phyloP scores from a whole-genome alignment of 805 yeast genomes.

The Wickerhamiella domercqiae region DNA sequence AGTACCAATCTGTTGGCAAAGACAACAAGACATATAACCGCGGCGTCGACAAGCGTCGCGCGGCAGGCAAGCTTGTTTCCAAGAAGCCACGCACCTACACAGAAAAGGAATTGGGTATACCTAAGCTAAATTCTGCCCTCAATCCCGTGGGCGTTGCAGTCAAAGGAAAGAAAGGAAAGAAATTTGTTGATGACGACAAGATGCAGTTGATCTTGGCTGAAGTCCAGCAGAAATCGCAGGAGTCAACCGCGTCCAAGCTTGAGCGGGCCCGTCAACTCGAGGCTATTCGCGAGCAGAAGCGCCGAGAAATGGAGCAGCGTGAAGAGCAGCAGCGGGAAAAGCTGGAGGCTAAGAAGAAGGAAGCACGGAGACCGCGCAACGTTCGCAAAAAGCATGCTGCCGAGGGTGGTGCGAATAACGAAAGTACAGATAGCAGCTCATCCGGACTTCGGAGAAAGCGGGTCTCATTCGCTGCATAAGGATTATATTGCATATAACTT shows the following conservation, averaged over 20 bases:
- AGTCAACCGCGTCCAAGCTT: conserved; percentile 68
- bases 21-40: conserved; percentile 18
- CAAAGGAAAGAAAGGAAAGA: conserved; percentile 69
- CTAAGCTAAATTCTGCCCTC: conserved; percentile 65
- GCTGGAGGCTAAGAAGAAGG: conserved; percentile 62
- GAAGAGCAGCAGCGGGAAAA: conserved; percentile 55
- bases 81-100: conserved; percentile 30
- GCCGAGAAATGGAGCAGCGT: conserved; percentile 72
- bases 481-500: too few species aligned
- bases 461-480: too few species aligned
- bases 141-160: conserved; percentile 67
- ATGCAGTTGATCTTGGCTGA: conserved; percentile 59
- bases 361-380: conserved; percentile 36
- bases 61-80: conserved; percentile 4
- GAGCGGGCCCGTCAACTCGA: conserved; percentile 83
- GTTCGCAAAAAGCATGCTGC: too few species aligned
- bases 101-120: conserved; percentile 69
- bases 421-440: too few species aligned
- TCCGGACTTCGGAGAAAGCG: too few species aligned
- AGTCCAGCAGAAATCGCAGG: conserved; percentile 70
- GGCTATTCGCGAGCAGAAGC: conserved; percentile 73
- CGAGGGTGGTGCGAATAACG: too few species aligned
- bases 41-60: conserved; percentile 6
- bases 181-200: conserved; percentile 45
- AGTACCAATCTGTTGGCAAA: conserved; percentile 16